A percentile compares a stretch with the other conserved stretches of the same genome.
These are phyloP conservation scores for Tolypocladium endophyticum DNA, from an alignment of 2,329 filamentous ascomycete genomes.

Conservation along the genomic window DNA sequence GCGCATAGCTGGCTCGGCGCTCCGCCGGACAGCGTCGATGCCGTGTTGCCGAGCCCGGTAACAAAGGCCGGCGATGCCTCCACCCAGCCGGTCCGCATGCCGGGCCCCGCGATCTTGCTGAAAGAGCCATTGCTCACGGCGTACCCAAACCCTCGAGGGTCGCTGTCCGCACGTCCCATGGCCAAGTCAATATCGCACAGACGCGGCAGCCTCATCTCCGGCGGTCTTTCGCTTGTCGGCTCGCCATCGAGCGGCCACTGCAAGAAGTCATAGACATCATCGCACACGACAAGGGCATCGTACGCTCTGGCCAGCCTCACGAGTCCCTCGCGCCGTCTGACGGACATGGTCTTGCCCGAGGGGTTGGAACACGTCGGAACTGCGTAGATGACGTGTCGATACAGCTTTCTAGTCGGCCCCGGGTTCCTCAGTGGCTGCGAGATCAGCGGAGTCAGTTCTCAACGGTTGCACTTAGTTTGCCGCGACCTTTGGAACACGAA, in stretches of 20 bases:
- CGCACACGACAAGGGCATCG: slow-evolving; percentile 73
- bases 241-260: slow-evolving; percentile 53
- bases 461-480: background rate
- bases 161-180: slow-evolving; percentile 41
- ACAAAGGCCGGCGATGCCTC: slow-evolving; percentile 54
- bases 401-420: slow-evolving; percentile 60
- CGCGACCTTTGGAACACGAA: background rate
- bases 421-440: slow-evolving; percentile 40
- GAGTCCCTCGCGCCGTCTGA: slow-evolving; percentile 54
- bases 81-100: slow-evolving; percentile 78
- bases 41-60: slow-evolving; percentile 40
- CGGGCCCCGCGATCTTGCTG: slow-evolving; percentile 76
- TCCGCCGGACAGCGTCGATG: slow-evolving; percentile 45
- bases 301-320: slow-evolving; percentile 67
- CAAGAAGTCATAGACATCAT: slow-evolving; percentile 92
- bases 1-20: slow-evolving; percentile 45
- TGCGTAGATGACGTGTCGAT: slow-evolving; percentile 78
- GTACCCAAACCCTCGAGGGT: slow-evolving; percentile 57
- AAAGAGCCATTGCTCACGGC: slow-evolving; percentile 81
- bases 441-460: background rate
- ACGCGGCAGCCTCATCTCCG: slow-evolving; percentile 53
- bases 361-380: slow-evolving; percentile 89
- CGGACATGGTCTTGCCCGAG: slow-evolving; percentile 70
- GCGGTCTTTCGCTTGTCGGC: slow-evolving; percentile 14
- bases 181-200: slow-evolving; percentile 68